Conservation (phyloP, 73 alveolate genomes). For the Paramecium pentaurelia region DNA sequence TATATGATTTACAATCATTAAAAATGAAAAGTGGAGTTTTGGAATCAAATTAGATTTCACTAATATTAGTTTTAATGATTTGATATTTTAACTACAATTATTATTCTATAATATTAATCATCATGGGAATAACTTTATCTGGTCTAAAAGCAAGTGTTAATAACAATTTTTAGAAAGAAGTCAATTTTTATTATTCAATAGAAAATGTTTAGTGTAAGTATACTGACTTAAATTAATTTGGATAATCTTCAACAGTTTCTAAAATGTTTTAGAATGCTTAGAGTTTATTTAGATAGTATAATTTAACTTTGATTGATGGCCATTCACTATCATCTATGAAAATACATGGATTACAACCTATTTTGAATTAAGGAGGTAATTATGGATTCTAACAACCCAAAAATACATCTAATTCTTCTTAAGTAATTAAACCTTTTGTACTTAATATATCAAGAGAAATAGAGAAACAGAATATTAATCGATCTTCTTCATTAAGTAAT, state of each 20-base stretch:
- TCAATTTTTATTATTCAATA: background rate
- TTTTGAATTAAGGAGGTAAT: background rate
- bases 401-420: slow-evolving; percentile 11
- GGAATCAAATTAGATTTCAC: background rate
- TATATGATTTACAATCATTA: background rate
- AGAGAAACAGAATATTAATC: slow-evolving; percentile 90
- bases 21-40: background rate
- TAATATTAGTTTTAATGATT: background rate
- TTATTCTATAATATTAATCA: background rate
- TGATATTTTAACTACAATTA: background rate
- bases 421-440: slow-evolving; percentile 56
- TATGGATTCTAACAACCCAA: background rate
- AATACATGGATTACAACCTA: background rate
- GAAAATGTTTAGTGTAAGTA: background rate
- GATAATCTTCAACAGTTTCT: background rate
- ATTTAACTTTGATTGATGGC: background rate
- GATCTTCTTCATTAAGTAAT: slow-evolving; percentile 95
- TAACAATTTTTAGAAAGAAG: background rate
- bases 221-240: background rate
- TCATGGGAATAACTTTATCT: background rate
- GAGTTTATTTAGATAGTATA: background rate
- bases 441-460: slow-evolving; percentile 81
- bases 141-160: slow-evolving; percentile 16
- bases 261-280: background rate
- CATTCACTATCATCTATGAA: slow-evolving; percentile 4